A percentile compares a stretch with the other conserved stretches of the same genome.
Evolutionary conservation across 768 basidiomycete genomes (phyloP).

Genomic region (Tylopilus intermedius): DNA sequence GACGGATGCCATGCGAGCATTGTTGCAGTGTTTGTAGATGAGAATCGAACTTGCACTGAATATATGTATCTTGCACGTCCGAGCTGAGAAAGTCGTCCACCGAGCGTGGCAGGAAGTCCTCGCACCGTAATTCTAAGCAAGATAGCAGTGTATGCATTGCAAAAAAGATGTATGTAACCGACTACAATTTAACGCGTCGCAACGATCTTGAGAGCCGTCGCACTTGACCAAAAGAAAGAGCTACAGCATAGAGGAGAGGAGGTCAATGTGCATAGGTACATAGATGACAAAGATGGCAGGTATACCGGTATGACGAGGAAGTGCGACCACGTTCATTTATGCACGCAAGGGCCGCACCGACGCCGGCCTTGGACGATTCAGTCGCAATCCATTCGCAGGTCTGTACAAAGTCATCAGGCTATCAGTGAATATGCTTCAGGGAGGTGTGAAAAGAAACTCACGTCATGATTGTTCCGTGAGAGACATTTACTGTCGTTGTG

Average conservation of each 20-base stretch:
- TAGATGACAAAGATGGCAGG: slow-evolving; percentile 12
- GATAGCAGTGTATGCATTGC: slow-evolving; percentile 1
- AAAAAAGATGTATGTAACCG: not conserved
- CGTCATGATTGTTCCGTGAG: slow-evolving; percentile 46
- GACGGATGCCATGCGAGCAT: not conserved
- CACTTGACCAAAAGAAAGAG: not conserved
- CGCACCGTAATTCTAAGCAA: not conserved
- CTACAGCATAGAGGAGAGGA: slow-evolving; percentile 22
- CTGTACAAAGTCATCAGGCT: slow-evolving; percentile 19
- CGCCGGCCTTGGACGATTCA: slow-evolving; percentile 36
- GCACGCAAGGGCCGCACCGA: slow-evolving; percentile 24
- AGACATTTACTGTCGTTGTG: slow-evolving; percentile 15
- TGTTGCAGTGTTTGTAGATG: not conserved
- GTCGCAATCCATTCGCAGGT: slow-evolving; percentile 37
- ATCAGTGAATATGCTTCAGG: not conserved
- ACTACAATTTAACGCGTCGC: slow-evolving; percentile 4
- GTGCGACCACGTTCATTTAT: slow-evolving; percentile 5
- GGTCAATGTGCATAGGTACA: slow-evolving; percentile 30
- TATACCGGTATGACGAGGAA: not conserved
- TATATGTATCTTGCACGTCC: not conserved
- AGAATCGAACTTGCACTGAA: not conserved
- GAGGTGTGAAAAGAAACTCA: slow-evolving; percentile 32
- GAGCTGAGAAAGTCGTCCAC: not conserved
- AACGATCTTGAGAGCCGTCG: not conserved
- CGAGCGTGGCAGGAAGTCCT: not conserved